Evolutionary conservation across 2,329 filamentous ascomycete genomes (phyloP).

Genomic region (Tolypocladium ovalisporum): DNA sequence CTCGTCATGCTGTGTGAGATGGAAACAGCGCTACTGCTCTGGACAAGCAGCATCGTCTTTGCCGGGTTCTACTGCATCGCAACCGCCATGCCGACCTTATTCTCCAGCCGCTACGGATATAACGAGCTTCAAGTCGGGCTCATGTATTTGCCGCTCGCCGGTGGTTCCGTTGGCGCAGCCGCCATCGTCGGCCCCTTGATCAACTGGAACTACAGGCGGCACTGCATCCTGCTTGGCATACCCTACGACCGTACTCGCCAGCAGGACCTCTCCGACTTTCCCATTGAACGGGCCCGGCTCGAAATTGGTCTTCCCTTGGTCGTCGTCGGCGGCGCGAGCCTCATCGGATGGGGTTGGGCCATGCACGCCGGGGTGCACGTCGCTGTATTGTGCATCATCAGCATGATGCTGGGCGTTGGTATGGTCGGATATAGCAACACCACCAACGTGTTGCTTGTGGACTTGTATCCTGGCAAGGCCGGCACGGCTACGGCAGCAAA

Average conservation of each 20-base stretch:
- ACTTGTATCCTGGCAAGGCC: constrained; percentile 40
- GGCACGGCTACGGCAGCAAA: constrained; percentile 45
- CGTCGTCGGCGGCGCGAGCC: constrained; percentile 32
- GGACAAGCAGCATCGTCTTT: constrained; percentile 33
- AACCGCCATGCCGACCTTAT: constrained; percentile 31
- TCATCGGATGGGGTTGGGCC: constrained; percentile 43
- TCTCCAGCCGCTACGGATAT: constrained; percentile 45
- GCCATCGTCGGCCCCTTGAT: constrained; percentile 41
- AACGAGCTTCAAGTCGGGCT: constrained; percentile 43
- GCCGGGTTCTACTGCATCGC: constrained; percentile 38
- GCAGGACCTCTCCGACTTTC: constrained; percentile 35
- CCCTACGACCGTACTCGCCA: constrained; percentile 41
- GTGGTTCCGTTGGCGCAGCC: constrained; percentile 35
- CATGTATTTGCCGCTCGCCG: constrained; percentile 40
- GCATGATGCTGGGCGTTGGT: constrained; percentile 34
- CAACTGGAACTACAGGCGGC: constrained; percentile 57
- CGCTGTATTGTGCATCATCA: constrained; percentile 34
- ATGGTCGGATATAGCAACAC: constrained; percentile 45
- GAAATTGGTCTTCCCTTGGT: constrained; percentile 40
- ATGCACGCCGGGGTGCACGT: constrained; percentile 29
- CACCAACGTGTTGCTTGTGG: constrained; percentile 40
- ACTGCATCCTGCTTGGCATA: constrained; percentile 42
- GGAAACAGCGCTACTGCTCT: constrained; percentile 32
- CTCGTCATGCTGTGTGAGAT: constrained; percentile 29
- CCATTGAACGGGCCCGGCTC: constrained; percentile 39